Percentiles rank a stretch among this genome's conserved stretches.
phyloP scores from a whole-genome alignment of 495 filamentous ascomycete genomes.

The Choiromyces venosus region DNA sequence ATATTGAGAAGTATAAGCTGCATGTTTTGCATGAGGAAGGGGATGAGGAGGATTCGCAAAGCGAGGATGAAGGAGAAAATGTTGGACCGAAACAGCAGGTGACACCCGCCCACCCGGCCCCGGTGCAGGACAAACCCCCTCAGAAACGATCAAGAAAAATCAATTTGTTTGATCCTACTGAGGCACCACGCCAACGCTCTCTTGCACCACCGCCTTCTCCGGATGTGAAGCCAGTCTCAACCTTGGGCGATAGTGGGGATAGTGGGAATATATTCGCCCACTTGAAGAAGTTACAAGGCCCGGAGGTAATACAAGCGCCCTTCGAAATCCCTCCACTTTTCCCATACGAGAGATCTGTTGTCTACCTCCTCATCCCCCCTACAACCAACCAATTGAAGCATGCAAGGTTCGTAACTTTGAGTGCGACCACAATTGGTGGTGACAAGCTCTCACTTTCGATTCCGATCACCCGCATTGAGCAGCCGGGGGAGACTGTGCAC shows the following conservation, averaged over 20 bases:
- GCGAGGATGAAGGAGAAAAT: conserved; percentile 54
- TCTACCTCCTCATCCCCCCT: conserved; percentile 58
- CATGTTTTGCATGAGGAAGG: conserved; percentile 55
- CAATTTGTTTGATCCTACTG: conserved; percentile 3
- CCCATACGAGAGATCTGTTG: conserved; percentile 55
- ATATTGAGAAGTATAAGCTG: conserved; percentile 55
- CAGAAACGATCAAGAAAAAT: conserved; percentile 16
- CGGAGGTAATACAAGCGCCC: conserved; percentile 58
- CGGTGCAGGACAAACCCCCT: neutral
- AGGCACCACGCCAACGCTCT: conserved; percentile 47
- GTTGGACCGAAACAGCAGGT: conserved; percentile 52
- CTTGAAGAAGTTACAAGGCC: conserved; percentile 50
- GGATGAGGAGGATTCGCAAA: conserved; percentile 4
- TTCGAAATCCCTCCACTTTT: conserved; percentile 57
- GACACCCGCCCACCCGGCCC: conserved; percentile 12
- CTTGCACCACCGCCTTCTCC: conserved; percentile 42
- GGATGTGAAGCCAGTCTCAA: conserved; percentile 44
- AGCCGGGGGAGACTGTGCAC: conserved; percentile 57
- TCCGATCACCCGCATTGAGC: conserved; percentile 49
- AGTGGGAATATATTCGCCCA: conserved; percentile 45
- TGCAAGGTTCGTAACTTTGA: conserved; percentile 56
- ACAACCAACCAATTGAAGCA: conserved; percentile 42
- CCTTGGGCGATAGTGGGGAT: conserved; percentile 41
- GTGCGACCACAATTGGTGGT: conserved; percentile 52
- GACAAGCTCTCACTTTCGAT: conserved; percentile 56